phyloP scores from a whole-genome alignment of 768 basidiomycete species.

The Suillus subluteus region DNA sequence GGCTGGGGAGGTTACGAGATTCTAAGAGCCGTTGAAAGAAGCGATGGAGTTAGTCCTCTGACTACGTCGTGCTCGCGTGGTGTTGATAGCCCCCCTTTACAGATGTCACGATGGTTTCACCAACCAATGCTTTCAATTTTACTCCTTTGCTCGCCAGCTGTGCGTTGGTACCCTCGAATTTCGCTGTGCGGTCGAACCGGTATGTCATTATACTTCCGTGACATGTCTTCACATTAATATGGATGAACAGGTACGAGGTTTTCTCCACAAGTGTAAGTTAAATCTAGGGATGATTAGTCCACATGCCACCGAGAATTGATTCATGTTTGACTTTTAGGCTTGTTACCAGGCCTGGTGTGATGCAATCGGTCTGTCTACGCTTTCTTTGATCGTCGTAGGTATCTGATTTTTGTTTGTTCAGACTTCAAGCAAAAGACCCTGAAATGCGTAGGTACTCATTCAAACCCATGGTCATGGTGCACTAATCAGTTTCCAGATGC shows the following conservation, averaged over 20 bases:
- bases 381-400: background rate
- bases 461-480: background rate
- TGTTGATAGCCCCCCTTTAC: constrained; percentile 14
- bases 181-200: constrained; percentile 79
- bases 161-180: constrained; percentile 87
- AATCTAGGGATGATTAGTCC: background rate
- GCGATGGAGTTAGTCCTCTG: constrained; percentile 59
- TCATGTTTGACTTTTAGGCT: constrained; percentile 37
- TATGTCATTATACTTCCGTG: constrained; percentile 38
- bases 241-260: constrained; percentile 54
- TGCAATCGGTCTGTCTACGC: constrained; percentile 51
- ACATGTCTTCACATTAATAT: constrained; percentile 12
- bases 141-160: constrained; percentile 55
- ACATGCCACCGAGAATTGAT: constrained; percentile 1
- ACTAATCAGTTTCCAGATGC: constrained; percentile 47
- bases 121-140: constrained; percentile 49
- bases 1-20: constrained; percentile 83
- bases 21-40: constrained; percentile 69
- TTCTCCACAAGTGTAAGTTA: constrained; percentile 53
- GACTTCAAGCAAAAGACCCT: constrained; percentile 65
- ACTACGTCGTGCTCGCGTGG: background rate
- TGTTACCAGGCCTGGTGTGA: constrained; percentile 81
- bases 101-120: constrained; percentile 73
- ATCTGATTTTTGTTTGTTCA: constrained; percentile 25
- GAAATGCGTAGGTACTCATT: constrained; percentile 54